Evolutionary conservation across 23 red algal species (phyloP), one percentile per base, ranked within the genome.

Genomic region (Gracilaria gracilis): DNA sequence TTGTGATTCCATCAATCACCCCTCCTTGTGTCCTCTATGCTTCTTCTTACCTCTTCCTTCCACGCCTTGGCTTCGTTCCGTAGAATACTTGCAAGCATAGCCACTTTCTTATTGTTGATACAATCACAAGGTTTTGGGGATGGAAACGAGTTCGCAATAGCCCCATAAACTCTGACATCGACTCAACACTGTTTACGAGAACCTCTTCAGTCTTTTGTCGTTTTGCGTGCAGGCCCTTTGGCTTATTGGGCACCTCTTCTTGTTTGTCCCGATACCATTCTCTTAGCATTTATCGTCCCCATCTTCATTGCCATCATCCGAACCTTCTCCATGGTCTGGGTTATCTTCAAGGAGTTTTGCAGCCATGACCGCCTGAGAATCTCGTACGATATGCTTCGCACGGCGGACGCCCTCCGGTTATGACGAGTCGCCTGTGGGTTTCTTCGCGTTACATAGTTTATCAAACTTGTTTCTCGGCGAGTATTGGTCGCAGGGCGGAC

Each of bases 121-220:
- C n/a, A n/a, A n/a, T n/a, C n/a, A n/a, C n/a, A 6, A 72, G 66
- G 17, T 9, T 55, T 55, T 55, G 51, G 1, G 8, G 57, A 71
- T 6, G 59, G 70, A 44, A 85, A 85, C 47, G 65, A 75, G 21
- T 72, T 75, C 0, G 83, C 40, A 57, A 74, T 87, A 75, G 19
- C 14, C 48, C 62, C 13, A 87, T 87, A 74, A 75, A 71, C 0
- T 27, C 12, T 0, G 59, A 35, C 83, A 87, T 74, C 0, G 6
- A 53, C 1, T 73, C 4, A 13, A 87, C 59, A 24, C 27, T 83
- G 21, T 48, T 12, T 0, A 83, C 57, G 0, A 83, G 31, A n/a
- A 55, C 55, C 0, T 83, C 57, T 14, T 83, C 42, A 9, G 55
- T 83, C 57, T 66, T 83, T 34, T 14, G 11, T 42, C 66, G 66